Evolutionary conservation across 768 basidiomycete genomes (phyloP).

Genomic region (Suillus sp.): DNA sequence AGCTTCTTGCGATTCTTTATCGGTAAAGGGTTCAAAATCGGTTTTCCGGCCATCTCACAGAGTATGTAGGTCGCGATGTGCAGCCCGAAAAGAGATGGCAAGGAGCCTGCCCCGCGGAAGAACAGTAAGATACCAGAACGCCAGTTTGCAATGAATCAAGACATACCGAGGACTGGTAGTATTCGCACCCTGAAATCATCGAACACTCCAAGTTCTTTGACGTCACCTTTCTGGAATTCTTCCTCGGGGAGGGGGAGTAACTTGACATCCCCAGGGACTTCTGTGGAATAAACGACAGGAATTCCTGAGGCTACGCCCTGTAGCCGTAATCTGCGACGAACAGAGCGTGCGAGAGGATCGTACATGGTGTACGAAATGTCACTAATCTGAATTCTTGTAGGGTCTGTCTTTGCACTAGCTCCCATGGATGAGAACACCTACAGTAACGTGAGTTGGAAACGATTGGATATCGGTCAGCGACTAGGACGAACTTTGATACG

Average conservation of each 20-base stretch:
- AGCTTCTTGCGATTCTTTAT: slow-evolving; percentile 85
- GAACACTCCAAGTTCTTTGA: slow-evolving; percentile 87
- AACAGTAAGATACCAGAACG: slow-evolving; percentile 8
- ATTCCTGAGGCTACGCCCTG: slow-evolving; percentile 66
- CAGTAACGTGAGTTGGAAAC: background rate
- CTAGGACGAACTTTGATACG: slow-evolving; percentile 65
- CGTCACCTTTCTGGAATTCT: slow-evolving; percentile 86
- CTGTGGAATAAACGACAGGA: slow-evolving; percentile 94
- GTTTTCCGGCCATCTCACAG: slow-evolving; percentile 82
- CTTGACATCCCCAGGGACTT: slow-evolving; percentile 86
- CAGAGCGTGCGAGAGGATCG: slow-evolving; percentile 91
- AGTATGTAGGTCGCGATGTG: slow-evolving; percentile 88
- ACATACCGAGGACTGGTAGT: slow-evolving; percentile 82
- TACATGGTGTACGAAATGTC: slow-evolving; percentile 93
- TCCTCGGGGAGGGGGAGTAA: slow-evolving; percentile 89
- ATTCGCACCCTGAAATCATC: slow-evolving; percentile 95
- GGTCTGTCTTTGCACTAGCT: slow-evolving; percentile 91
- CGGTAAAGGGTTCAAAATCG: slow-evolving; percentile 80
- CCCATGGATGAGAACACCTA: slow-evolving; percentile 98
- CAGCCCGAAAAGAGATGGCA: slow-evolving; percentile 91
- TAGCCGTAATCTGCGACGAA: slow-evolving; percentile 73
- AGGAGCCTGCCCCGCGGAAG: slow-evolving; percentile 41
- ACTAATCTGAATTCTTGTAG: slow-evolving; percentile 91
- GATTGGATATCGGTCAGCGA: background rate
- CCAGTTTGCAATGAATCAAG: background rate